phyloP scores from a whole-genome alignment of 805 yeast genomes.

The Pichia occidentalis region DNA sequence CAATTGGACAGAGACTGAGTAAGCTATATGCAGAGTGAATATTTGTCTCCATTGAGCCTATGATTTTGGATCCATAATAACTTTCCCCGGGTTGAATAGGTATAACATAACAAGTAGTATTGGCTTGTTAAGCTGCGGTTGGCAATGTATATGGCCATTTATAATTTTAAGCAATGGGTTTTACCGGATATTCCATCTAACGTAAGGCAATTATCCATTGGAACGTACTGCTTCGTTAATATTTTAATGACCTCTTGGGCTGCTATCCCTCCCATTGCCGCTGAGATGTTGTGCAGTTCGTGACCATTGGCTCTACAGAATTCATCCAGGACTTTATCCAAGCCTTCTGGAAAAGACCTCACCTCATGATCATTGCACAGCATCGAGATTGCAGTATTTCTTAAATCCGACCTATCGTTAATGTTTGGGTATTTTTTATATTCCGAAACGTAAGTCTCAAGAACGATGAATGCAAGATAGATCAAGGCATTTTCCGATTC shows the following conservation, averaged over 20 bases:
- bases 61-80: too few relatives aligned
- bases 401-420: constrained; percentile 19
- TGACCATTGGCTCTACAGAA: constrained; percentile 35
- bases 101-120: too few relatives aligned
- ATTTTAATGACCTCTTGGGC: constrained; percentile 79
- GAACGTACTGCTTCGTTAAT: constrained; percentile 73
- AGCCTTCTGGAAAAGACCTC: constrained; percentile 29
- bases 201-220: constrained; percentile 61
- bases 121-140: too few relatives aligned
- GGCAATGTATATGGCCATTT: background rate
- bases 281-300: constrained; percentile 51
- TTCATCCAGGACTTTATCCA: constrained; percentile 36
- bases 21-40: too few relatives aligned
- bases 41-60: too few relatives aligned
- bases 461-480: constrained; percentile 39
- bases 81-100: too few relatives aligned
- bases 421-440: constrained; percentile 15
- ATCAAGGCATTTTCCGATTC: constrained; percentile 17
- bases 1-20: too few relatives aligned
- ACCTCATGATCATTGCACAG: constrained; percentile 16
- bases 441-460: constrained; percentile 24
- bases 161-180: constrained; percentile 21
- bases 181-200: constrained; percentile 66
- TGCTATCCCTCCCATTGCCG: constrained; percentile 78
- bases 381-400: constrained; percentile 23